Evolutionary conservation across 257 asterid species (phyloP).

Genomic region (Osmanthus fragrans): DNA sequence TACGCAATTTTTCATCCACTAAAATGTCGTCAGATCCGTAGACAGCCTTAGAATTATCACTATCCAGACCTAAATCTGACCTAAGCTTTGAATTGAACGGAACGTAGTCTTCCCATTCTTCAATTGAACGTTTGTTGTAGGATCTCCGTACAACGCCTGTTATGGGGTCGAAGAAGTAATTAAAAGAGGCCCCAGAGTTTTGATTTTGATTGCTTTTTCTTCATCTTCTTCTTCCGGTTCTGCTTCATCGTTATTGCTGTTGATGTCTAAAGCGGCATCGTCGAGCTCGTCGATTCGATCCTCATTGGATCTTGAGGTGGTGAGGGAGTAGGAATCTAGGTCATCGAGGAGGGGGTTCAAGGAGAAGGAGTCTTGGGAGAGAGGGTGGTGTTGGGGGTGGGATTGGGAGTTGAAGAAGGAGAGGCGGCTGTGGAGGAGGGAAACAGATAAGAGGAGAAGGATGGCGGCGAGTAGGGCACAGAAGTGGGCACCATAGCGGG

Average conservation of each 20-base stretch:
- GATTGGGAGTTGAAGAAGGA: conserved; percentile 64
- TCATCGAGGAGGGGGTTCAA: conserved; percentile 73
- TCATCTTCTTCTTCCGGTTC: conserved; percentile 57
- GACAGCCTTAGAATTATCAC: conserved; percentile 38
- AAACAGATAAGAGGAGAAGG: conserved; percentile 81
- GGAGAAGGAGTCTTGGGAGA: conserved; percentile 40
- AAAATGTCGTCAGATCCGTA: conserved; percentile 84
- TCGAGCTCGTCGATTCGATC: conserved; percentile 95
- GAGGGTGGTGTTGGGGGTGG: conserved; percentile 42
- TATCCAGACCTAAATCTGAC: conserved; percentile 59
- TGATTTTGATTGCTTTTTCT: conserved; percentile 47
- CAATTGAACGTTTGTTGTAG: conserved; percentile 67
- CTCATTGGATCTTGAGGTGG: conserved; percentile 47
- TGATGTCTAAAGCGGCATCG: conserved; percentile 47
- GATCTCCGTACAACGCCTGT: conserved; percentile 74
- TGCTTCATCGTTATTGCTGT: conserved; percentile 45
- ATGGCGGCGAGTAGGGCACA: conserved; percentile 67
- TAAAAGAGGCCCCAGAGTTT: conserved; percentile 42
- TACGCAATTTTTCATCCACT: conserved; percentile 68
- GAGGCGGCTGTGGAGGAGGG: conserved; percentile 83
- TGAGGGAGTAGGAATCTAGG: conserved; percentile 57
- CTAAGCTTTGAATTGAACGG: conserved; percentile 57
- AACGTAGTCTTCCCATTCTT: conserved; percentile 94
- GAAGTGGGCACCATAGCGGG: conserved; percentile 68
- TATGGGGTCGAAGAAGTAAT: conserved; percentile 62